Evolutionary conservation across 208 protist species (phyloP), one percentile per base, ranked within the genome.

Genomic region (Leptomonas pyrrhocoris): DNA sequence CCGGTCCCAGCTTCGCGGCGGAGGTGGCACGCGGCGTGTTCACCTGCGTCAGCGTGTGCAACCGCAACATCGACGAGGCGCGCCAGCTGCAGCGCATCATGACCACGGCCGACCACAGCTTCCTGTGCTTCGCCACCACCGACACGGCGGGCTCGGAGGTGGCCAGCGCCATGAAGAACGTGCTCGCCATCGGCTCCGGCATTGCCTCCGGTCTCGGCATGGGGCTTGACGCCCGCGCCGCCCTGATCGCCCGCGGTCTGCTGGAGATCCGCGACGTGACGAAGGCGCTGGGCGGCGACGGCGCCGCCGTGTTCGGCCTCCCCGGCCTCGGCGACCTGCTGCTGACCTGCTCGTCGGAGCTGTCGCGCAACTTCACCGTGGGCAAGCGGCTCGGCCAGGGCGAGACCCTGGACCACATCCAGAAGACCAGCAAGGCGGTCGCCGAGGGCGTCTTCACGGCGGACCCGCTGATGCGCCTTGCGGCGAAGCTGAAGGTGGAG

Each of bases 101-200:
- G 64, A 92, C 84, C 21, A 87, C 81, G 13, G 54, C 69, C 21
- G 81, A 94, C 66, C 77, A 72, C 54, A 73, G 74, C 54, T 97
- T 98, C 71, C 78, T 90, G 51, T 91, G 86, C 69, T 97, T 90
- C 76, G 79, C 90, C 31, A 83, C 84, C 13, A 89, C 85, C 51
- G 94, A 98, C 72, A 82, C 75, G 18, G 74, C 94, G 42, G 94
- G 94, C 21, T 93, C 86, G 46, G 93, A 98, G 80, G 83, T 97
- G 28, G 80, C 88, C 53, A 94, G 92, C 72, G 91, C 94, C n/a
- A 56, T 97, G 31, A 96, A 96, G 80, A 97, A 97, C 80, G 92
- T 98, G 25, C 74, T 97, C 53, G 89, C 88, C 61, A 96, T 95
- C 74, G 89, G 84, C 45, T 94, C 91, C 25, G 93, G 91, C 48